Evolutionary conservation across 768 basidiomycete species (phyloP).

Genomic region (Phanerodontia chrysosporium): DNA sequence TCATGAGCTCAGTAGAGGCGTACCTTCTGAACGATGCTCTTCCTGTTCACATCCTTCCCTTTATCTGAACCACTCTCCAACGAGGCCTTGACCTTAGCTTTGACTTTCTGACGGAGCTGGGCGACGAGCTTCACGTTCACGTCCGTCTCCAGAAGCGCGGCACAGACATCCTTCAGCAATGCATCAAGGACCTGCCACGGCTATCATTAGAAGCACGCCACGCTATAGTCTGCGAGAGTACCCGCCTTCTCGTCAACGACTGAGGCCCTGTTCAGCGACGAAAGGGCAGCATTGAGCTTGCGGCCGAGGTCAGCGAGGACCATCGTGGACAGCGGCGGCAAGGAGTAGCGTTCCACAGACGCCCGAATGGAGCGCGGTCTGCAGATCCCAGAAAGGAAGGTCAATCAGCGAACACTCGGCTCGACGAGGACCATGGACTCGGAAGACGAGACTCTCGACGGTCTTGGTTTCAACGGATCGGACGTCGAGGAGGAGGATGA

Average conservation of each 20-base stretch:
- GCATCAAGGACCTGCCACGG: conserved; percentile 79
- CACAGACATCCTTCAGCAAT: conserved; percentile 90
- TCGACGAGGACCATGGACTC: conserved; percentile 47
- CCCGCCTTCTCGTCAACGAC: conserved; percentile 89
- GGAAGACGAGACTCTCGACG: conserved; percentile 60
- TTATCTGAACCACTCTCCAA: conserved; percentile 68
- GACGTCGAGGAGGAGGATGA: conserved; percentile 41
- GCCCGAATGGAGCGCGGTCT: not conserved
- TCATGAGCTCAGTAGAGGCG: conserved; percentile 4
- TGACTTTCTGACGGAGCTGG: conserved; percentile 82
- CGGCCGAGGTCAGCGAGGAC: conserved; percentile 94
- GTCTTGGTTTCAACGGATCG: conserved; percentile 53
- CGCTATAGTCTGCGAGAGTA: conserved; percentile 2
- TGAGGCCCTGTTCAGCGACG: conserved; percentile 80
- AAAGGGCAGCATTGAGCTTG: conserved; percentile 89
- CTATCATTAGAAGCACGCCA: not conserved
- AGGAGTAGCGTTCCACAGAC: conserved; percentile 2
- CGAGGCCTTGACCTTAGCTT: conserved; percentile 80
- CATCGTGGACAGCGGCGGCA: conserved; percentile 46
- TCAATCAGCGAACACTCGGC: not conserved
- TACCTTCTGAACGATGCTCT: conserved; percentile 91
- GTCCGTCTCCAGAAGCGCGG: conserved; percentile 92
- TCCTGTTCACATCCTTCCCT: conserved; percentile 75
- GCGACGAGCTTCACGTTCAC: conserved; percentile 97
- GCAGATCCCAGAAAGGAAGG: conserved; percentile 1